Evolutionary conservation across 176 grass and related monocot species (phyloP).

Genomic region (Lolium multiflorum): DNA sequence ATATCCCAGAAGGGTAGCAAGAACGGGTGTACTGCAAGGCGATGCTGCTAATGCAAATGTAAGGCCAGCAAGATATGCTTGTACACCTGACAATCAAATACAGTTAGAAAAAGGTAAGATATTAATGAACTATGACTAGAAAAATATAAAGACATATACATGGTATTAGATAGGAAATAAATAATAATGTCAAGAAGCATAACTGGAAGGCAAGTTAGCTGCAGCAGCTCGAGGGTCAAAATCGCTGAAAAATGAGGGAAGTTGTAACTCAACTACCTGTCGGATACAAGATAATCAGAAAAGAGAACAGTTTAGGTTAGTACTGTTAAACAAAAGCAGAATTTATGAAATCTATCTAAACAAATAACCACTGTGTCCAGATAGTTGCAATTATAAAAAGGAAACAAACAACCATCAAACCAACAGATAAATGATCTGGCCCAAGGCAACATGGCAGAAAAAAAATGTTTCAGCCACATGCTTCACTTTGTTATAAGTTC

Average conservation of each 20-base stretch:
- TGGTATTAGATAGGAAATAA: constrained; percentile 2
- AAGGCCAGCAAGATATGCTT: constrained; percentile 97
- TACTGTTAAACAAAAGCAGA: background rate
- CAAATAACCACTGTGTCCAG: background rate
- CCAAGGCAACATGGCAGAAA: background rate
- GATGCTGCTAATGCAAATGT: constrained; percentile 97
- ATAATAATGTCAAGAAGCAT: constrained; percentile 36
- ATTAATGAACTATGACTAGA: constrained; percentile 15
- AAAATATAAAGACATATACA: constrained; percentile 7
- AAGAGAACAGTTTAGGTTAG: constrained; percentile 24
- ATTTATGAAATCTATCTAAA: constrained; percentile 1
- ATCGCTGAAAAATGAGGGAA: constrained; percentile 93
- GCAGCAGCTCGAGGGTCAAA: constrained; percentile 87
- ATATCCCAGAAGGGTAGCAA: constrained; percentile 94
- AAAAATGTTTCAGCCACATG: background rate
- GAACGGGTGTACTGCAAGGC: constrained; percentile 97
- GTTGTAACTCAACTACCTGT: constrained; percentile 85
- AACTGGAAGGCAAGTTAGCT: constrained; percentile 89
- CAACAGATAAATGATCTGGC: background rate
- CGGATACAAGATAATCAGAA: constrained; percentile 39
- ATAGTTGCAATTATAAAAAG: background rate
- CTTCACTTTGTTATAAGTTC: background rate
- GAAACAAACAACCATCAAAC: constrained; percentile 21
- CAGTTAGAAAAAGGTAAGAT: constrained; percentile 24
- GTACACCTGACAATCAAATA: constrained; percentile 68